These are phyloP conservation scores for Plasmodium billcollinsi DNA, from an alignment of 169 alveolate genomes.

Conservation along the genomic window DNA sequence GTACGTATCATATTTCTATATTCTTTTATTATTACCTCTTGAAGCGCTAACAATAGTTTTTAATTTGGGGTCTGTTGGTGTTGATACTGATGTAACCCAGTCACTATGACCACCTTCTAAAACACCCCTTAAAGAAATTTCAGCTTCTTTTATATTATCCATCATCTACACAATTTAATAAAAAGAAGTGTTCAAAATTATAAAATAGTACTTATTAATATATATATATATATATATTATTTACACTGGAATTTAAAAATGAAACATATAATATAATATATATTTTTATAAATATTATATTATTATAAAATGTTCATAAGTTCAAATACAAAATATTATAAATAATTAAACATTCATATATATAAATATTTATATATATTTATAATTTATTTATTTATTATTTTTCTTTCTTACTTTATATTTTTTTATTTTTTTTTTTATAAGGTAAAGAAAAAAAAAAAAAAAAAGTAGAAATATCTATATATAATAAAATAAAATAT, in stretches of 20 bases:
- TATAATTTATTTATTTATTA: no score
- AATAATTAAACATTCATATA: no score
- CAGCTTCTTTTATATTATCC: slow-evolving; percentile 79
- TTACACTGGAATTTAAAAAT: not conserved
- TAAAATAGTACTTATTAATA: not conserved
- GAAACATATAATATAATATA: not conserved
- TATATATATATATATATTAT: slow-evolving; percentile 6
- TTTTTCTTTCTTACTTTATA: no score
- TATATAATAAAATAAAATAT: no score
- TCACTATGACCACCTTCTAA: slow-evolving; percentile 95
- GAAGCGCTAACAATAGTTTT: slow-evolving; percentile 94
- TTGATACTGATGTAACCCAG: slow-evolving; percentile 96
- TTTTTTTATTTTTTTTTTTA: no score
- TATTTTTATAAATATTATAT: no score
- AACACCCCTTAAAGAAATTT: slow-evolving; percentile 88
- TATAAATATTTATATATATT: no score
- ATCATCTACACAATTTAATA: slow-evolving; percentile 23
- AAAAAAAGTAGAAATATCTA: no score
- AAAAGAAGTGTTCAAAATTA: not conserved
- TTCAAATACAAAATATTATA: no score
- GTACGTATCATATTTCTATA: not conserved
- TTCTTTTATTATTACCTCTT: slow-evolving; percentile 86
- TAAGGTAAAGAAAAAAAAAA: no score
- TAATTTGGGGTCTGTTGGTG: slow-evolving; percentile 91
- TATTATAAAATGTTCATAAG: no score